These are phyloP conservation scores for Lenzites betulinus DNA, from an alignment of 768 basidiomycete genomes.

Conservation along the genomic window DNA sequence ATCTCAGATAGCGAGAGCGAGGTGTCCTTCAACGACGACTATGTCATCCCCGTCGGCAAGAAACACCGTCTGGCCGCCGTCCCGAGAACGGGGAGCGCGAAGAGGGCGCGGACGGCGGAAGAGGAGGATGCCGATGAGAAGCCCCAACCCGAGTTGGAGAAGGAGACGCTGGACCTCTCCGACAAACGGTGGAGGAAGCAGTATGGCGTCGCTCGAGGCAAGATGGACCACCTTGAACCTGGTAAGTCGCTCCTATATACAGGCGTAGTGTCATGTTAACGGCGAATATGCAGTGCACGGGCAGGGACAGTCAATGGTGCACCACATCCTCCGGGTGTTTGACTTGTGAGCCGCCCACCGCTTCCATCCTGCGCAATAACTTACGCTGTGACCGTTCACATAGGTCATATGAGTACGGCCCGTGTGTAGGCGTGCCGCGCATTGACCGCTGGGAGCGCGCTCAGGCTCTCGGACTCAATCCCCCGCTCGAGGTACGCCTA, in stretches of 20 bases:
- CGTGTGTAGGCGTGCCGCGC: slow-evolving; percentile 76
- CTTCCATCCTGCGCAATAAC: not conserved
- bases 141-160: slow-evolving; percentile 3
- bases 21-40: slow-evolving; percentile 4
- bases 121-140: not conserved
- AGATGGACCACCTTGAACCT: slow-evolving; percentile 57
- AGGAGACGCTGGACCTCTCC: slow-evolving; percentile 3
- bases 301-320: slow-evolving; percentile 58
- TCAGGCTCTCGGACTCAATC: slow-evolving; percentile 70
- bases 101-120: not conserved
- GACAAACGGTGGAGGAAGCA: slow-evolving; percentile 47
- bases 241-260: slow-evolving; percentile 48
- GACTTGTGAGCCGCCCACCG: slow-evolving; percentile 53
- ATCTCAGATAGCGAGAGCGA: slow-evolving; percentile 13
- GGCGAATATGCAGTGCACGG: slow-evolving; percentile 57
- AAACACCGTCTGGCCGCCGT: slow-evolving; percentile 6
- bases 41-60: not conserved
- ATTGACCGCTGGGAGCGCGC: slow-evolving; percentile 90
- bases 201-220: slow-evolving; percentile 46
- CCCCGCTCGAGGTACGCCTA: slow-evolving; percentile 69
- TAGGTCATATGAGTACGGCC: slow-evolving; percentile 80
- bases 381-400: slow-evolving; percentile 1
- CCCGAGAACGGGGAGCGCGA: not conserved
- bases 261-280: not conserved
- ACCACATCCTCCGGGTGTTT: slow-evolving; percentile 77